Base-by-base conservation (phyloP, 2,329 filamentous ascomycete genomes). In the Fusarium abutilonis region DNA sequence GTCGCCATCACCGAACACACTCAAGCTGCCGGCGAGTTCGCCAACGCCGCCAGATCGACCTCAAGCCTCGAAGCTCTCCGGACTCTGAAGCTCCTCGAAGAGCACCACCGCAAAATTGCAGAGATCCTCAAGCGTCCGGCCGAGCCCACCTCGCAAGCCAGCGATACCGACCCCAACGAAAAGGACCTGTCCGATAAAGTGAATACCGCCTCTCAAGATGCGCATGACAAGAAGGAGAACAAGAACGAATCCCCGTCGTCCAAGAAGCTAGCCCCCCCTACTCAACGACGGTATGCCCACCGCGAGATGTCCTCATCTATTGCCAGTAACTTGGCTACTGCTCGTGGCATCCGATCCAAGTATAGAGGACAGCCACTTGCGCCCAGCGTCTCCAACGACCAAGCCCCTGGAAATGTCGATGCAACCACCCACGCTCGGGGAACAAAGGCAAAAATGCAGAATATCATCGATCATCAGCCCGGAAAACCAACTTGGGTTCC, bases 1-100 rank as follows among this genome's bases (percentile, higher is more conserved):
- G 88, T 91, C 43, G 94, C 94, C 61, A 90, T 93, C 72, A 90
- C 90, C 71, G 91, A 97, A 75, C 94, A 98, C 77, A 88, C 93
- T 49, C 82, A 91, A 54, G 95, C 95, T 34, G 94, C 95, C 3
- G 89, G 88, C 63, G 92, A 97, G 74, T 98, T 97, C 75, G 89
- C 92, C 59, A 89, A 89, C 59, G 93, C 93, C 28, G 88, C 91
- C n/a, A 85, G 86, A 60, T 84, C 79, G 43, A 96, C 92, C 8
- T 82, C 80, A 36, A 85, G 82, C 72, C 73, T 83, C 62, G 83
- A 97, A 82, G 94, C 93, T 13, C 78, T 96, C 45, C 87, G 95
- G 48, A 95, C 93, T 9, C 81, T 99, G 58, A 86, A 85, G 65
- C 84, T 98, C 3, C 87, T 99, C 55, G 92, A 97, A 76, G 84